phyloP scores from a whole-genome alignment of 2,329 filamentous ascomycete genomes.

The Apiospora marii region DNA sequence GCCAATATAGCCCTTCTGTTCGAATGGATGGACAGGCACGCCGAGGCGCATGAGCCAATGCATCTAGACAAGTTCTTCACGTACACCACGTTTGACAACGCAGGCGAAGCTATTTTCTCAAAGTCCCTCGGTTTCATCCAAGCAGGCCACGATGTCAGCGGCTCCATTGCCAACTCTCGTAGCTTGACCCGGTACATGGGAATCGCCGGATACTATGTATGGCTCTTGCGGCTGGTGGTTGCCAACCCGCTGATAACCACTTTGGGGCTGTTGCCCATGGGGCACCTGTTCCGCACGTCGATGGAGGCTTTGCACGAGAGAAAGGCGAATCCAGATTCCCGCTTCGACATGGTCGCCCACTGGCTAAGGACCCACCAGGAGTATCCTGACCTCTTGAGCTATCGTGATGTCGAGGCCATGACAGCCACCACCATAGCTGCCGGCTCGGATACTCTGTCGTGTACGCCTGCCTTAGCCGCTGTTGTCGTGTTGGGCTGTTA shows the following conservation, averaged over 20 bases:
- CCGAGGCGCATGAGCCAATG: slow-evolving; percentile 28
- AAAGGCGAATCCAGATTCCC: slow-evolving; percentile 28
- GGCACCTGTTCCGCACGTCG: slow-evolving; percentile 15
- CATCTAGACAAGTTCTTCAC: slow-evolving; percentile 35
- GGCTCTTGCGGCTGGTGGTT: too few species aligned
- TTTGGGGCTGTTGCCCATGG: slow-evolving; percentile 29
- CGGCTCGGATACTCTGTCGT: background rate
- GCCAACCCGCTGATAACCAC: slow-evolving; percentile 32
- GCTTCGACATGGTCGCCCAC: slow-evolving; percentile 30
- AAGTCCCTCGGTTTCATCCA: slow-evolving; percentile 41
- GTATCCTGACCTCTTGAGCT: slow-evolving; percentile 26
- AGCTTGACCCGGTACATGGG: too few species aligned
- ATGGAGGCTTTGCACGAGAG: slow-evolving; percentile 25
- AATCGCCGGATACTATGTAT: too few species aligned
- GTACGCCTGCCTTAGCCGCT: too few species aligned
- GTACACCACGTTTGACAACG: slow-evolving; percentile 41
- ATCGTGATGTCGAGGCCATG: slow-evolving; percentile 21
- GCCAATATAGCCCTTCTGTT: too few species aligned
- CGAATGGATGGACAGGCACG: slow-evolving; percentile 33
- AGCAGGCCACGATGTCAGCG: slow-evolving; percentile 37
- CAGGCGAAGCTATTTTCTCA: slow-evolving; percentile 43
- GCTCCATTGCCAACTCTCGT: background rate
- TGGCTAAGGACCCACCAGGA: slow-evolving; percentile 31
- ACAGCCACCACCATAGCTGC: slow-evolving; percentile 18
- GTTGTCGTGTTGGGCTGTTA: too few species aligned